phyloP scores from a whole-genome alignment of 2,329 filamentous ascomycete genomes.

The Claviceps arundinis region DNA sequence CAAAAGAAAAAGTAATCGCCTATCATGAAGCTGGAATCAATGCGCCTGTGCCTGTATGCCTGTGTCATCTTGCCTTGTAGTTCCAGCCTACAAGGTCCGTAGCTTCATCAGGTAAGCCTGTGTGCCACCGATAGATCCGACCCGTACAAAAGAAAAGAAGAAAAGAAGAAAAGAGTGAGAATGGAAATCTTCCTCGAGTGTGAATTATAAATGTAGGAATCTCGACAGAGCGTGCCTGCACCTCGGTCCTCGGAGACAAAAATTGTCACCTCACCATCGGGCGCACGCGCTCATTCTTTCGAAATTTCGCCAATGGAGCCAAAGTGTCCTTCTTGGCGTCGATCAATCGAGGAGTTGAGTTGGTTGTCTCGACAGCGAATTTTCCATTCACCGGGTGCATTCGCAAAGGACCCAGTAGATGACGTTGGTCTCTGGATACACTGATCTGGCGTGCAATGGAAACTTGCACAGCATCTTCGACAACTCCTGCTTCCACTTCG shows the following conservation, averaged over 20 bases:
- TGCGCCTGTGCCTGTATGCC: not conserved
- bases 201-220: not conserved
- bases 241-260: not conserved
- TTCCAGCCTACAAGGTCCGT: not conserved
- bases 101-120: not conserved
- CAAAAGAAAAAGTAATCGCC: not conserved
- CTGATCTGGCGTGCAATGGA: conserved; percentile 58
- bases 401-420: conserved; percentile 43
- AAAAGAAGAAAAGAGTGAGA: not conserved
- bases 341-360: conserved; percentile 33
- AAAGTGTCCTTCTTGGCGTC: conserved; percentile 18
- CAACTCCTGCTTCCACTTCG: conserved; percentile 15
- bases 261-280: conserved; percentile 31
- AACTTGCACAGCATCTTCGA: conserved; percentile 46
- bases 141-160: not conserved
- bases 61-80: not conserved
- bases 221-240: too few relatives aligned
- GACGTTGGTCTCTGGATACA: conserved; percentile 47
- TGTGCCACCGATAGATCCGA: not conserved
- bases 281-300: conserved; percentile 40
- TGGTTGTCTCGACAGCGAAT: conserved; percentile 23
- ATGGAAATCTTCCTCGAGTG: not conserved
- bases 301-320: conserved; percentile 24
- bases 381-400: conserved; percentile 4
- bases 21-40: not conserved